phyloP scores from a whole-genome alignment of 2,329 filamentous ascomycete genomes.

The Calonectria pteridis region DNA sequence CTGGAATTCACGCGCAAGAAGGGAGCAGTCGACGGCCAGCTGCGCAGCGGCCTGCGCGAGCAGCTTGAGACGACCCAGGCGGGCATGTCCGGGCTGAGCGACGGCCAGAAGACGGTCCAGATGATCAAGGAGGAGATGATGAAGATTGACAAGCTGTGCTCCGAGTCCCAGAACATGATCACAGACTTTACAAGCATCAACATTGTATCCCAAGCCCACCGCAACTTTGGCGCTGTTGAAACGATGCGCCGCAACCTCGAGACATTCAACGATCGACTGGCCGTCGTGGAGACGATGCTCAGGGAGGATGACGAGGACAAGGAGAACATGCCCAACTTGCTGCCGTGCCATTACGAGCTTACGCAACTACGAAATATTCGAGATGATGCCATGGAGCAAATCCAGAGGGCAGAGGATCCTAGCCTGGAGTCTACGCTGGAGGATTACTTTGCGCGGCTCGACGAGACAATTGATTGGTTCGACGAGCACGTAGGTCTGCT shows the following conservation, averaged over 20 bases:
- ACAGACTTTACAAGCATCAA: slow-evolving; percentile 96
- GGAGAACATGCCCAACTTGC: slow-evolving; percentile 91
- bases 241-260: slow-evolving; percentile 93
- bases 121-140: slow-evolving; percentile 98
- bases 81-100: slow-evolving; percentile 88
- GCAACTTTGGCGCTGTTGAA: slow-evolving; percentile 95
- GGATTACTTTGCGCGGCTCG: slow-evolving; percentile 89
- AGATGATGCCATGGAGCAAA: slow-evolving; percentile 97
- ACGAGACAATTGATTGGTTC: slow-evolving; percentile 92
- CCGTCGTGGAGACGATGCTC: slow-evolving; percentile 82
- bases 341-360: slow-evolving; percentile 91
- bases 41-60: slow-evolving; percentile 88
- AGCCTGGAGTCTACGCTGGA: slow-evolving; percentile 85
- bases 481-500: slow-evolving; percentile 93
- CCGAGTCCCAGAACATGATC: slow-evolving; percentile 97
- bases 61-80: slow-evolving; percentile 95
- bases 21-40: slow-evolving; percentile 87
- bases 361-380: slow-evolving; percentile 93
- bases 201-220: slow-evolving; percentile 90
- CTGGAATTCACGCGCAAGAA: slow-evolving; percentile 96
- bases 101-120: slow-evolving; percentile 92
- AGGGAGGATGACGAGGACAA: slow-evolving; percentile 85
- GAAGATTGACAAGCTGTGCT: slow-evolving; percentile 97
- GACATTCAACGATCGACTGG: slow-evolving; percentile 84
- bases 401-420: slow-evolving; percentile 79